Evolutionary conservation across 257 asterid species (phyloP).

Genomic region (Nicotiana undulata): DNA sequence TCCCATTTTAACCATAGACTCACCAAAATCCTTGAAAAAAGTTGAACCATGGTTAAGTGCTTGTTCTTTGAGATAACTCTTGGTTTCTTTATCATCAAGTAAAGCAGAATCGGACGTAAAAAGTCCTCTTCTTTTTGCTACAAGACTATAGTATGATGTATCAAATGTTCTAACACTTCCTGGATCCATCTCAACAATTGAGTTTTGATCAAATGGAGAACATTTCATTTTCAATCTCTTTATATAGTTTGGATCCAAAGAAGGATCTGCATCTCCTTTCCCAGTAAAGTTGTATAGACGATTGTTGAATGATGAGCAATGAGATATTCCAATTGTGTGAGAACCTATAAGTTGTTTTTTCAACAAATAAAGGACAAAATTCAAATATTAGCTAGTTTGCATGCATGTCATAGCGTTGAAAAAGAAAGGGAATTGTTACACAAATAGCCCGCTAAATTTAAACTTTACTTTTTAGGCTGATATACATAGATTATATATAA

Average conservation of each 20-base stretch:
- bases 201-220: slow-evolving; percentile 14
- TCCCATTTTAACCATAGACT: slow-evolving; percentile 42
- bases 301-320: slow-evolving; percentile 32
- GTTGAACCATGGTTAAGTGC: slow-evolving; percentile 14
- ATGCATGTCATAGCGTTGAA: not conserved
- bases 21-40: slow-evolving; percentile 40
- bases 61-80: slow-evolving; percentile 22
- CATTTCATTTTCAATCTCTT: slow-evolving; percentile 21
- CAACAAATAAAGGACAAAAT: not conserved
- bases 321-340: slow-evolving; percentile 39
- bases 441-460: no score
- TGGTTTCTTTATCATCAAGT: slow-evolving; percentile 27
- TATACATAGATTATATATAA: no score
- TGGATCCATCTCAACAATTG: slow-evolving; percentile 40
- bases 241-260: slow-evolving; percentile 23
- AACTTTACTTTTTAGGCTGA: no score
- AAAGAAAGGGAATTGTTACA: no score
- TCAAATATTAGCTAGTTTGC: not conserved
- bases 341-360: slow-evolving; percentile 14
- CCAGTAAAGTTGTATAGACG: slow-evolving; percentile 40
- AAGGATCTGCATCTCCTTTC: slow-evolving; percentile 22
- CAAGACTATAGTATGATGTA: slow-evolving; percentile 14
- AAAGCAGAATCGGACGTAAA: slow-evolving; percentile 38
- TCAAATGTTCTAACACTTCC: slow-evolving; percentile 37
- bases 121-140: slow-evolving; percentile 34